These are phyloP conservation scores for Wallemia hederae DNA, from an alignment of 1,284 basidiomycete genomes.

Conservation along the genomic window DNA sequence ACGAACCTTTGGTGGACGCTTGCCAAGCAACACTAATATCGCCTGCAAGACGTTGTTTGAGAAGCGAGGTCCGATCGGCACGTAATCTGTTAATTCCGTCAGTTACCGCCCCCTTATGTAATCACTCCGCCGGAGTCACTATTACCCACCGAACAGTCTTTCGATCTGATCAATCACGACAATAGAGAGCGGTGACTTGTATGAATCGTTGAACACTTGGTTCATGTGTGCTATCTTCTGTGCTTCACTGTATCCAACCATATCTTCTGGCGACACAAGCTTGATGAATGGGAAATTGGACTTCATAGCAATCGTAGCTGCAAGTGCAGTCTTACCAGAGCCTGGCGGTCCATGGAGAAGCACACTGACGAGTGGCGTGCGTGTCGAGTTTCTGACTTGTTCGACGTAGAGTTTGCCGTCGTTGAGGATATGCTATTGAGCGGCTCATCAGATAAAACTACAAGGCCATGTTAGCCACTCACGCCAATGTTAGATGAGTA, in stretches of 20 bases:
- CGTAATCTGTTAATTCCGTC: conserved; percentile 37
- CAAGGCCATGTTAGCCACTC: conserved; percentile 14
- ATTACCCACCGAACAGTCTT: conserved; percentile 40
- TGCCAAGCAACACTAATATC: conserved; percentile 59
- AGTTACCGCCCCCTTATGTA: not conserved
- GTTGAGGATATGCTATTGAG: conserved; percentile 41
- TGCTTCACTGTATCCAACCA: conserved; percentile 76
- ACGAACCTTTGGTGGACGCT: conserved; percentile 66
- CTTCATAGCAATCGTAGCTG: conserved; percentile 72
- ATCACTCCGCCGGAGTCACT: not conserved
- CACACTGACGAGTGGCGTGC: conserved; percentile 74
- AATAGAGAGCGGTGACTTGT: conserved; percentile 88
- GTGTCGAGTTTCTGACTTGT: conserved; percentile 66
- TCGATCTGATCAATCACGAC: conserved; percentile 91
- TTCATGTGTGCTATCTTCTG: conserved; percentile 79
- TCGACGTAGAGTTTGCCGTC: conserved; percentile 82
- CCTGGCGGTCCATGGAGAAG: conserved; percentile 70
- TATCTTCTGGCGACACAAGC: conserved; percentile 77
- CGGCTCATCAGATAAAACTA: conserved; percentile 1
- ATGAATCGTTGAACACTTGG: conserved; percentile 83
- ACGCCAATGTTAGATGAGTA: conserved; percentile 47
- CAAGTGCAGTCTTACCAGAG: conserved; percentile 82
- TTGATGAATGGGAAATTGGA: conserved; percentile 97
- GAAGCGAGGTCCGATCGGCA: conserved; percentile 88
- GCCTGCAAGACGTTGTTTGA: conserved; percentile 82